These are phyloP conservation scores for Saccharata proteae DNA, from an alignment of 2,329 filamentous ascomycete genomes.

Conservation along the genomic window DNA sequence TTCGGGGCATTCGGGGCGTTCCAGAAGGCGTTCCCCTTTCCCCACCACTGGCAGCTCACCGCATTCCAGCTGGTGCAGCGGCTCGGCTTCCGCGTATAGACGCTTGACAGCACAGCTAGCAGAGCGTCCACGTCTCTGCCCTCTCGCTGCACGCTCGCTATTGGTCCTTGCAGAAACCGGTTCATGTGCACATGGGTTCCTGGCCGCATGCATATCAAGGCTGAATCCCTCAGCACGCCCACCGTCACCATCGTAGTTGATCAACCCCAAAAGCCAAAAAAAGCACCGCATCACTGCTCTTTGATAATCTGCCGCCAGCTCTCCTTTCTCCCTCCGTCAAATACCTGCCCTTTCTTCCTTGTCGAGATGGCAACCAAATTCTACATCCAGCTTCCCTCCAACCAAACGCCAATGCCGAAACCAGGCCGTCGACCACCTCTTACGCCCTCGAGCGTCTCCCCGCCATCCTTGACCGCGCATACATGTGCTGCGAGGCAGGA, in stretches of 20 bases:
- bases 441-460: conserved; percentile 33
- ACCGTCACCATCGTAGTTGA: too few species aligned
- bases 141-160: conserved; percentile 4
- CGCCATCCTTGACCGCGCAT: conserved; percentile 31
- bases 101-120: conserved; percentile 26
- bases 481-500: conserved; percentile 28
- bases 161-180: conserved; percentile 9
- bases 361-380: conserved; percentile 22
- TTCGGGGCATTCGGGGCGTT: too few species aligned
- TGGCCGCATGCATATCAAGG: conserved; percentile 8
- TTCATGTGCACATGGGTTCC: conserved; percentile 6
- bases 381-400: conserved; percentile 27
- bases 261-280: too few species aligned
- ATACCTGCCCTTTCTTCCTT: neutral
- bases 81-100: conserved; percentile 22
- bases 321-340: conserved; percentile 9
- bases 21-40: too few species aligned
- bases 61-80: conserved; percentile 8
- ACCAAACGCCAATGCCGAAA: conserved; percentile 20
- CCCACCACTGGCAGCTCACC: conserved; percentile 8
- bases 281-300: too few species aligned
- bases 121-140: conserved; percentile 9
- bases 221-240: conserved; percentile 7
- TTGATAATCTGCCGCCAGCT: conserved; percentile 6
- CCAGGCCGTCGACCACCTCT: conserved; percentile 31